Base-by-base conservation (phyloP, 78 protist genomes). In the Dictyostelium discoideum region DNA sequence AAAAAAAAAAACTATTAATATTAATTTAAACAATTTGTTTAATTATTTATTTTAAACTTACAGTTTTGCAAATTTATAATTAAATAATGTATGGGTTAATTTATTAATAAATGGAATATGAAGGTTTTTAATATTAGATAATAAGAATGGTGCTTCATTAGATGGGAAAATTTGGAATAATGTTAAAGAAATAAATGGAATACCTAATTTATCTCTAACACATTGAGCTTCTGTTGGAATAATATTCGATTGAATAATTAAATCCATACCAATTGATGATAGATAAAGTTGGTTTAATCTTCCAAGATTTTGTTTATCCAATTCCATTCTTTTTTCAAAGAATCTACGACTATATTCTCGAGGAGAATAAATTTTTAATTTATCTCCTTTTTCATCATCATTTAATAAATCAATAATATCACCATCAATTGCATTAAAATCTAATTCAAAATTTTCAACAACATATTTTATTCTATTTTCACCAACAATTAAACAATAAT, bases 391-490 rank as follows among this genome's bases (percentile, higher is more conserved):
- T 54, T 46, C 29, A 26, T 18, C 20, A 48, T 40, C 90, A 85
- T 67, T 67, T n/a, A 85, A 26, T 29, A 39, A 11, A 8, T 65
- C 40, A 0, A 74, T 44, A 2, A 37, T 14, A 14, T 85, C 89
- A 8, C 81, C 89, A 22, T 50, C 32, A 5, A 85, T 40, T 9
- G n/a, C 29, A n/a, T 11, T 40, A 69, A 40, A 85, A 20, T 85
- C 89, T 24, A 85, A 85, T 18, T 69, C 72, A 69, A 29, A 85
- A n/a, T 85, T 18, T 37, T 85, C 89, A 16, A 85, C 89, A 9
- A 85, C 39, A 69, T 85, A 85, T 26, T 85, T 85, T 10, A 85
- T 67, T 85, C 89, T 85, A 8, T 65, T 44, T 46, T 69, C 89
- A 24, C 65, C 29, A 5, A 57, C 74, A 0, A 85, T 69, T 85